phyloP scores from a whole-genome alignment of 805 yeast species.

The Metschnikowia similis region DNA sequence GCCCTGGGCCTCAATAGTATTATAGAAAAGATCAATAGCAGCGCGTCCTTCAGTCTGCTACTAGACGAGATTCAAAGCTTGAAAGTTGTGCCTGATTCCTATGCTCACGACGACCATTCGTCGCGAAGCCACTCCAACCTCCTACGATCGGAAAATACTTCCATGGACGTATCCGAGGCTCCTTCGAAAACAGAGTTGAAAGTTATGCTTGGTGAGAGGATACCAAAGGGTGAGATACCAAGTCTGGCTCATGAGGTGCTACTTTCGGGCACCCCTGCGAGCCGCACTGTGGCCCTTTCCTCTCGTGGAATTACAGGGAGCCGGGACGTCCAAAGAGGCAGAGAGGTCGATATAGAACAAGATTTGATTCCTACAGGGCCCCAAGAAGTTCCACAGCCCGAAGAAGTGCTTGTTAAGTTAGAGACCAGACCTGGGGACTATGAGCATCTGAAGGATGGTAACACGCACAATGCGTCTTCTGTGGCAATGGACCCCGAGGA shows the following conservation, averaged over 20 bases:
- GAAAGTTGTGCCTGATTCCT: slow-evolving; percentile 21
- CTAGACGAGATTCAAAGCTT: slow-evolving; percentile 38
- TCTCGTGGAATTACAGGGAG: neutral
- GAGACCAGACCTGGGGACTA: neutral
- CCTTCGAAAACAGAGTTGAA: slow-evolving; percentile 8
- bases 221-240: neutral
- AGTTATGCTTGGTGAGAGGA: slow-evolving; percentile 6
- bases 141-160: slow-evolving; percentile 2
- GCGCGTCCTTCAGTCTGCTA: slow-evolving; percentile 37
- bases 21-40: slow-evolving; percentile 22
- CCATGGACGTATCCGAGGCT: slow-evolving; percentile 2
- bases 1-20: slow-evolving; percentile 8
- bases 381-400: neutral
- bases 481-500: neutral
- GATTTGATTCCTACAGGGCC: neutral
- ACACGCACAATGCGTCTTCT: neutral
- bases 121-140: slow-evolving; percentile 4
- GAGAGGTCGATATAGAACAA: neutral
- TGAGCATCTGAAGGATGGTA: neutral
- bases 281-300: neutral
- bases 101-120: slow-evolving; percentile 4
- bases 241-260: neutral
- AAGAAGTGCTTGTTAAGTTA: neutral
- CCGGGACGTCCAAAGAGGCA: neutral
- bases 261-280: neutral